Percentiles rank a stretch among this genome's conserved stretches.
Evolutionary conservation across 2,329 filamentous ascomycete genomes (phyloP).

Genomic region (Plectosphaerella cucumerina): DNA sequence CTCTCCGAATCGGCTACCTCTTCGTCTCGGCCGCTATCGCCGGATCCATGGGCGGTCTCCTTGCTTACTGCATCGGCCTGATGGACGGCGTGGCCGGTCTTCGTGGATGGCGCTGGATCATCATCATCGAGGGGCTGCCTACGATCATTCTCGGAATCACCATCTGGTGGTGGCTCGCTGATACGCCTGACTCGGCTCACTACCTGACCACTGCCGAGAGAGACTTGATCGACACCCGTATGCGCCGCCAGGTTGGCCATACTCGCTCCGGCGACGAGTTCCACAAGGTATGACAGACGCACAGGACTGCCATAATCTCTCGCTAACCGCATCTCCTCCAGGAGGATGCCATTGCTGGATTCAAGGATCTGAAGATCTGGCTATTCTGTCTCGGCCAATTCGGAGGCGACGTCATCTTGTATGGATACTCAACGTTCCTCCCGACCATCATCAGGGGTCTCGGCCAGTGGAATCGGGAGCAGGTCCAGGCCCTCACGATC

Average conservation of each 20-base stretch:
- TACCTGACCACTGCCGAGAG: conserved; percentile 52
- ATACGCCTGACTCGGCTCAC: conserved; percentile 47
- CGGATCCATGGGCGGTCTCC: conserved; percentile 6
- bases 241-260: conserved; percentile 22
- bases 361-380: conserved; percentile 61
- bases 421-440: conserved; percentile 58
- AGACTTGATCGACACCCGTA: conserved; percentile 5
- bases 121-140: background rate
- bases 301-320: no score
- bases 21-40: conserved; percentile 1
- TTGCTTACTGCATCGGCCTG: background rate
- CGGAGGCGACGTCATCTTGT: conserved; percentile 59
- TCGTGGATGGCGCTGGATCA: background rate
- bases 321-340: no score
- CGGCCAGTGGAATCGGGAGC: conserved; percentile 32
- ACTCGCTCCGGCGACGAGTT: conserved; percentile 21
- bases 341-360: conserved; percentile 52
- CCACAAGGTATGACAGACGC: conserved; percentile 24
- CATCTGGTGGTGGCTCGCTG: conserved; percentile 29
- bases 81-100: background rate
- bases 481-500: conserved; percentile 62
- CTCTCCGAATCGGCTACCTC: background rate
- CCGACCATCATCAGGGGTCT: conserved; percentile 63
- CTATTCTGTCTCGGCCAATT: conserved; percentile 57
- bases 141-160: conserved; percentile 39